A percentile compares a stretch with the other conserved stretches of the same genome.
phyloP scores from a whole-genome alignment of 768 basidiomycete genomes.

The Suillus ampliporus region DNA sequence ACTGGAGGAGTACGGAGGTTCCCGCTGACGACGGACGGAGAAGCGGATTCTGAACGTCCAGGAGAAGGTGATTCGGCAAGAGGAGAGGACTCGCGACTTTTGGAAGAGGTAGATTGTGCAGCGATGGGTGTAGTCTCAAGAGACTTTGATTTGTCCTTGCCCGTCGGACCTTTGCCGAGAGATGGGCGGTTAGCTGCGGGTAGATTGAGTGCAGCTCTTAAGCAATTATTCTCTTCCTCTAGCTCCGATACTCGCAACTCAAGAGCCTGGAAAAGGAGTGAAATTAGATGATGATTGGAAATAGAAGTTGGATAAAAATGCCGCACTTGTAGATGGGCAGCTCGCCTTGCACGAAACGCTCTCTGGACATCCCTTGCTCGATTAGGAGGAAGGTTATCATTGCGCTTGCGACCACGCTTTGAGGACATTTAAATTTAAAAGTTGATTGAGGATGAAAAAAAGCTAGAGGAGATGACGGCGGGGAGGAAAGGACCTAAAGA shows the following conservation, averaged over 20 bases:
- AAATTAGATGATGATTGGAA: constrained; percentile 47
- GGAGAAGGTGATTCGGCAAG: constrained; percentile 54
- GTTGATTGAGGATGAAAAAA: constrained; percentile 16
- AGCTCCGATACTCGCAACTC: constrained; percentile 83
- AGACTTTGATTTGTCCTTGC: constrained; percentile 77
- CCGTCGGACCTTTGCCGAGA: constrained; percentile 85
- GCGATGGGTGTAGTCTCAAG: constrained; percentile 40
- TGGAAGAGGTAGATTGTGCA: constrained; percentile 47
- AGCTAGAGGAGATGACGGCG: constrained; percentile 33
- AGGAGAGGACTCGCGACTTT: constrained; percentile 73
- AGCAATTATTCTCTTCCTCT: constrained; percentile 80
- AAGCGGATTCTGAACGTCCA: constrained; percentile 41
- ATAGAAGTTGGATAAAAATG: constrained; percentile 36
- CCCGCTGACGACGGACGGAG: constrained; percentile 39
- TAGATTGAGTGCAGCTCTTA: constrained; percentile 74
- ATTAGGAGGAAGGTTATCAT: constrained; percentile 64
- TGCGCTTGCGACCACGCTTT: constrained; percentile 84
- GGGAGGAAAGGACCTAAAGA: constrained; percentile 37
- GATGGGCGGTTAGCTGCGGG: constrained; percentile 74
- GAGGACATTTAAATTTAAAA: constrained; percentile 64
- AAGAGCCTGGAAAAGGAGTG: constrained; percentile 59
- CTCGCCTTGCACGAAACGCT: constrained; percentile 87
- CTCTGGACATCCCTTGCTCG: constrained; percentile 89
- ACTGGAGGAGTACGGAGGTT: constrained; percentile 47
- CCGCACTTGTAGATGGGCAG: constrained; percentile 82